phyloP scores from a whole-genome alignment of 2,329 filamentous ascomycete species.

The Aspergillus phoenicis region DNA sequence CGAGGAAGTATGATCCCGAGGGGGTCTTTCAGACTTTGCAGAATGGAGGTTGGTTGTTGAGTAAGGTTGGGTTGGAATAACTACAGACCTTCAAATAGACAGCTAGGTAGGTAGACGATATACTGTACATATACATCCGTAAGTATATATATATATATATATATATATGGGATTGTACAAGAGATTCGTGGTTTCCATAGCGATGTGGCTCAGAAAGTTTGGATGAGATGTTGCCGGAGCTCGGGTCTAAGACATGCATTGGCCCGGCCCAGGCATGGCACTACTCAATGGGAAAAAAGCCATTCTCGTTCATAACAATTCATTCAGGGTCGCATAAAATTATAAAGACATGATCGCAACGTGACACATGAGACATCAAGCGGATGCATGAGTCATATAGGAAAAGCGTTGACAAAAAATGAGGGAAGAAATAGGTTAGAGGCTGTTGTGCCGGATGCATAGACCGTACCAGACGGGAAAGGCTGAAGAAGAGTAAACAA shows the following conservation, averaged over 20 bases:
- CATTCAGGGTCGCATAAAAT: not conserved
- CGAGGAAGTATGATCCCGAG: constrained; percentile 2
- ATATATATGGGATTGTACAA: not conserved
- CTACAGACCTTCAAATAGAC: not conserved
- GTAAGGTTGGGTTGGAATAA: not conserved
- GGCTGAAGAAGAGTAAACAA: constrained; percentile 4
- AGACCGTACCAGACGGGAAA: constrained; percentile 22
- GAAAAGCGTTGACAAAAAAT: constrained; percentile 15
- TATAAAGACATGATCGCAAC: constrained; percentile 17
- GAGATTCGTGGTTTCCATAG: not conserved
- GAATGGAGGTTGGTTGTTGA: constrained; percentile 2
- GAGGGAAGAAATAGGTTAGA: constrained; percentile 15
- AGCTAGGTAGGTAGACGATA: not conserved
- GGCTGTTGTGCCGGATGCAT: constrained; percentile 9
- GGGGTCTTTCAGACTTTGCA: constrained; percentile 4
- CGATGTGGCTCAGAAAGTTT: not conserved
- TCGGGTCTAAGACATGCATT: no score
- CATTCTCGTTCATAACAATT: not conserved
- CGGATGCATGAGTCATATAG: constrained; percentile 17
- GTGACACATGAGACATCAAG: constrained; percentile 31
- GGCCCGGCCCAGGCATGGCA: no score
- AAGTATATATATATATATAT: no score
- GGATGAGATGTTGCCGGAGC: no score
- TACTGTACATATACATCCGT: no score
- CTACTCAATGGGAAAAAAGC: no score